phyloP scores from a whole-genome alignment of 2,329 filamentous ascomycete species.

The Aspergillus carbonarius region DNA sequence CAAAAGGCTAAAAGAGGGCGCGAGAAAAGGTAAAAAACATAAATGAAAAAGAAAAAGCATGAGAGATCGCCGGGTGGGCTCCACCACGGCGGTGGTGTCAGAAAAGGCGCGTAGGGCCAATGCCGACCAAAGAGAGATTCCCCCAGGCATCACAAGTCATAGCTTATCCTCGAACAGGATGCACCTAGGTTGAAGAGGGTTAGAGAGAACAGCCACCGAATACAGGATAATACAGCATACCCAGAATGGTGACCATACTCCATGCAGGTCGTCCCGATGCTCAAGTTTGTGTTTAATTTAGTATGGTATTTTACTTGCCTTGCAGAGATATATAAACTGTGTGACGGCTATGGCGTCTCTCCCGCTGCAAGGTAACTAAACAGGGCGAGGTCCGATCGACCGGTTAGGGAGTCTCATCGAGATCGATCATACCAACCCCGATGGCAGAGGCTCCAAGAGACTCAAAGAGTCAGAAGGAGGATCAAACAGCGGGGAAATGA shows the following conservation, averaged over 20 bases:
- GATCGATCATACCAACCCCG: slow-evolving; percentile 6
- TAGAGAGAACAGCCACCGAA: not conserved
- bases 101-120: slow-evolving; percentile 17
- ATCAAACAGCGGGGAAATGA: not conserved
- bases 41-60: not conserved
- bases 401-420: not conserved
- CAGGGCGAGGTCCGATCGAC: slow-evolving; percentile 12
- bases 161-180: slow-evolving; percentile 20
- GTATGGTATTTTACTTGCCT: slow-evolving; percentile 1
- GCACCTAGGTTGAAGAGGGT: not conserved
- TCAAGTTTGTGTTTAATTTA: too few relatives aligned
- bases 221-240: not conserved
- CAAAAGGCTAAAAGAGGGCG: not conserved
- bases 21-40: slow-evolving; percentile 3
- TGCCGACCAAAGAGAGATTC: not conserved
- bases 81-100: slow-evolving; percentile 28
- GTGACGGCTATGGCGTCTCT: slow-evolving; percentile 14
- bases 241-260: not conserved
- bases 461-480: not conserved
- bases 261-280: not conserved
- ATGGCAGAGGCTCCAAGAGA: not conserved
- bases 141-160: slow-evolving; percentile 10
- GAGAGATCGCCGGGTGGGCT: slow-evolving; percentile 22
- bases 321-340: slow-evolving; percentile 4
- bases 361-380: slow-evolving; percentile 18